Percentiles rank a stretch among this genome's conserved stretches.
phyloP scores from a whole-genome alignment of 1,284 basidiomycete genomes.

The Papiliotrema terrestris region DNA sequence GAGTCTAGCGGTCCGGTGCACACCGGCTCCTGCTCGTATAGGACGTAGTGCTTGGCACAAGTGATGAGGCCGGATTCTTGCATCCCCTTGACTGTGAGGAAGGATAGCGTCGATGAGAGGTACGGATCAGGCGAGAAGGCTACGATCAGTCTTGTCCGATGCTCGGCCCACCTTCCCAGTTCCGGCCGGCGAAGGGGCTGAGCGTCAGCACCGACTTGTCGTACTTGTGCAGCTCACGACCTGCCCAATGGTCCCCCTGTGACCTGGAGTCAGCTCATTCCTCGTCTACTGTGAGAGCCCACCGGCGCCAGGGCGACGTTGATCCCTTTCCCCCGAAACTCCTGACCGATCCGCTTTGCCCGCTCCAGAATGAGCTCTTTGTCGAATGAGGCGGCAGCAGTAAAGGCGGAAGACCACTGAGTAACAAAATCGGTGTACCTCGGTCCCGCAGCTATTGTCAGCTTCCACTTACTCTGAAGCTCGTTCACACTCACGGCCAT shows the following conservation, averaged over 20 bases:
- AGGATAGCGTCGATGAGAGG: slow-evolving; percentile 44
- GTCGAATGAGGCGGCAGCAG: slow-evolving; percentile 52
- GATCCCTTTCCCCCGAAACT: slow-evolving; percentile 50
- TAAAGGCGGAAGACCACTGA: slow-evolving; percentile 52
- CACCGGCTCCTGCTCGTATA: slow-evolving; percentile 48
- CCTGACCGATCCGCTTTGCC: slow-evolving; percentile 49
- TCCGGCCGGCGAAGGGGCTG: slow-evolving; percentile 45
- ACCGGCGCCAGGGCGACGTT: slow-evolving; percentile 44
- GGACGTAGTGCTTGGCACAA: slow-evolving; percentile 48
- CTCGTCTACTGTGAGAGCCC: slow-evolving; percentile 5
- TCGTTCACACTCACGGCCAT: slow-evolving; percentile 52
- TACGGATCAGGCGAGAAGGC: slow-evolving; percentile 50
- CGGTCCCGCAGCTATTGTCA: slow-evolving; percentile 55
- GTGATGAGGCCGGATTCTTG: slow-evolving; percentile 47
- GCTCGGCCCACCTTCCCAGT: slow-evolving; percentile 45
- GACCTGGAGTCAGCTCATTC: slow-evolving; percentile 21
- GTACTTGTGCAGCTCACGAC: slow-evolving; percentile 23
- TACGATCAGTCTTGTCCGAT: slow-evolving; percentile 2
- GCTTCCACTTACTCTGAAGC: slow-evolving; percentile 49
- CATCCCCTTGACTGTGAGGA: slow-evolving; percentile 43
- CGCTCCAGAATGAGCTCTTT: slow-evolving; percentile 49
- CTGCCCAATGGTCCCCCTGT: slow-evolving; percentile 50
- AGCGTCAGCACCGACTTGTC: background rate
- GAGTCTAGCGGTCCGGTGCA: slow-evolving; percentile 30
- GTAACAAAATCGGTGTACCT: slow-evolving; percentile 47